phyloP scores from a whole-genome alignment of 1,284 basidiomycete genomes.

The Trametes polyzona region DNA sequence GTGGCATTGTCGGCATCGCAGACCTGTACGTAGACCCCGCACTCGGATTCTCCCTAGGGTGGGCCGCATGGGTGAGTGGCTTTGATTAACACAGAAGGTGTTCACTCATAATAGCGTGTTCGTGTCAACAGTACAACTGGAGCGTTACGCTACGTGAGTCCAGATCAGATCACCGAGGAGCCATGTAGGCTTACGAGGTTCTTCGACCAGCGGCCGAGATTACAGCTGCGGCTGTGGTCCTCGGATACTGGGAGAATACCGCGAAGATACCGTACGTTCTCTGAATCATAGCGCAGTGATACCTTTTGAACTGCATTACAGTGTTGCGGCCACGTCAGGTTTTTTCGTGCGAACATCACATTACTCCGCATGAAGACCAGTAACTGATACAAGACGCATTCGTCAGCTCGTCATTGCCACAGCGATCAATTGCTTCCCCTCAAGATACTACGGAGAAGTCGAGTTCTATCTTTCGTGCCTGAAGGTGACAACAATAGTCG shows the following conservation, averaged over 20 bases:
- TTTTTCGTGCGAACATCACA: slow-evolving; percentile 26
- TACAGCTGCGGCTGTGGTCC: slow-evolving; percentile 32
- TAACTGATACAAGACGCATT: slow-evolving; percentile 43
- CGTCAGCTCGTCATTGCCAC: slow-evolving; percentile 77
- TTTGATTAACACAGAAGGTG: not conserved
- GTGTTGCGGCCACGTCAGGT: slow-evolving; percentile 21
- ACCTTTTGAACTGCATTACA: not conserved
- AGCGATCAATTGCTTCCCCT: slow-evolving; percentile 34
- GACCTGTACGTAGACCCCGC: slow-evolving; percentile 37
- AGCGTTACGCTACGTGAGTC: slow-evolving; percentile 35
- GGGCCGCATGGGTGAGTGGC: slow-evolving; percentile 36
- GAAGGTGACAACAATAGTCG: slow-evolving; percentile 43
- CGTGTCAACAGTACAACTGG: slow-evolving; percentile 38
- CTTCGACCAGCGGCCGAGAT: slow-evolving; percentile 31
- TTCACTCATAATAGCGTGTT: not conserved
- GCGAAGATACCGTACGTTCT: slow-evolving; percentile 23
- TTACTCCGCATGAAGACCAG: not conserved
- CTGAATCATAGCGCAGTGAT: not conserved
- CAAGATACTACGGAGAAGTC: slow-evolving; percentile 39
- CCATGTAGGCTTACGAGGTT: not conserved
- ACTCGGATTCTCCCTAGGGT: slow-evolving; percentile 36
- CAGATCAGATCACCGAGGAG: too few relatives aligned
- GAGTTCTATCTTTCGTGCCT: slow-evolving; percentile 43
- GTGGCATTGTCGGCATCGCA: slow-evolving; percentile 80
- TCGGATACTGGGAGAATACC: slow-evolving; percentile 27